Percentiles rank a stretch among this genome's conserved stretches.
Conservation (phyloP, 129 eudicot genomes). For the Centrapalus pauciflorus region DNA sequence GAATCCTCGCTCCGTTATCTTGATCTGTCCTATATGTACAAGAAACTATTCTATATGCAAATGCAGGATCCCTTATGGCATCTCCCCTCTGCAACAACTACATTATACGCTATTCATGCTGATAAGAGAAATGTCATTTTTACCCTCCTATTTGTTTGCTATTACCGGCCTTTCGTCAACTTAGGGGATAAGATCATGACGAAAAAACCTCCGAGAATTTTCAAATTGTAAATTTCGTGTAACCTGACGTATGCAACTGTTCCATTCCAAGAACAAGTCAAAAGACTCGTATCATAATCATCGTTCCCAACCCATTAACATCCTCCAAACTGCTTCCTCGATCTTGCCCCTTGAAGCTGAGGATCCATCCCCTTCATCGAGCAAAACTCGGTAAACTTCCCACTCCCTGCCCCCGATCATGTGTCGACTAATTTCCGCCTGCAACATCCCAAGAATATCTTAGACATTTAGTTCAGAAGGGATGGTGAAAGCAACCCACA, state of each 20-base stretch:
- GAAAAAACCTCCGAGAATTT: not conserved
- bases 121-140: constrained; percentile 15
- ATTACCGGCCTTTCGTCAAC: constrained; percentile 15
- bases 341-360: constrained; percentile 49
- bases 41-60: constrained; percentile 4
- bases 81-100: not conserved
- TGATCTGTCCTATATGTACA: constrained; percentile 2
- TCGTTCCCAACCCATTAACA: constrained; percentile 74
- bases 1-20: not conserved
- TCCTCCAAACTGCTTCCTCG: constrained; percentile 81
- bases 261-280: not conserved
- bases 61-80: constrained; percentile 4
- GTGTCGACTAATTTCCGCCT: constrained; percentile 84
- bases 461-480: not conserved
- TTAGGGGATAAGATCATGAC: not conserved
- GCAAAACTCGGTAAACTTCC: constrained; percentile 85
- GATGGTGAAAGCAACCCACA: not conserved
- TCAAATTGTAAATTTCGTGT: too few species aligned
- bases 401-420: constrained; percentile 76
- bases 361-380: constrained; percentile 65
- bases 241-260: not conserved
- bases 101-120: constrained; percentile 9
- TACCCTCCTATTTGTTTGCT: constrained; percentile 19
- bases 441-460: constrained; percentile 1
- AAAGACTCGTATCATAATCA: not conserved